Base-by-base conservation (phyloP, 2,329 filamentous ascomycete genomes). In the Claviceps capensis region DNA sequence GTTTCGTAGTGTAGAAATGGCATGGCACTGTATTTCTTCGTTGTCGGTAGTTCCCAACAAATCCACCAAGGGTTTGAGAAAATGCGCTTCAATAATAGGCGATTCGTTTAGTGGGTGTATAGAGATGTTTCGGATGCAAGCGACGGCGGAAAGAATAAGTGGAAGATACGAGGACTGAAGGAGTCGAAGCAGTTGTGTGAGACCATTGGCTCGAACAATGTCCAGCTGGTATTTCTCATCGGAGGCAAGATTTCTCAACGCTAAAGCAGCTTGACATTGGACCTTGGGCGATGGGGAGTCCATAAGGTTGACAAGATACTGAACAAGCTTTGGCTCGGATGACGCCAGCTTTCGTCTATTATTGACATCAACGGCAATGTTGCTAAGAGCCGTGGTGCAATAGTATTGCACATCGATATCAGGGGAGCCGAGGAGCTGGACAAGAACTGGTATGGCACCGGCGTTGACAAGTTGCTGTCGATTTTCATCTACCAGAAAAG, bases 341-440 rank as follows among this genome's bases (percentile, higher is more conserved):
- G 94, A 85, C 34, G 91, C 88, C 51, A 98, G 78, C 66, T 91
- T 89, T 64, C 90, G 88, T 59, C 93, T 79, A 71, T 97, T 97
- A 62, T 82, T 85, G 46, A 85, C 78, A 65, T 98, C 93, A 51
- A 98, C 93, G 6, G 93, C 93, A 60, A 98, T 98, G 68, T 98
- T 98, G 76, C 91, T 97, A 53, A 98, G 79, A 13, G 93, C 93
- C 4, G 93, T 98, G 17, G 93, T 98, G 73, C 93, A 98, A 71
- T 98, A 98, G 71, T 98, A 98, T 71, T 98, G 93, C 36, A 98
- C 93, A 65, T 98, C 93, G 59, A 96, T 90, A 63, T 98, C 93
- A 53, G 85, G 74, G 26, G 93, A 97, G 8, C 88, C 89, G 46
- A 98, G 82, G 23, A 98, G 82, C 64, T 96, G 89, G 42, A 98